Evolutionary conservation across 306 rosid species (phyloP).

Genomic region (Fagus crenata): DNA sequence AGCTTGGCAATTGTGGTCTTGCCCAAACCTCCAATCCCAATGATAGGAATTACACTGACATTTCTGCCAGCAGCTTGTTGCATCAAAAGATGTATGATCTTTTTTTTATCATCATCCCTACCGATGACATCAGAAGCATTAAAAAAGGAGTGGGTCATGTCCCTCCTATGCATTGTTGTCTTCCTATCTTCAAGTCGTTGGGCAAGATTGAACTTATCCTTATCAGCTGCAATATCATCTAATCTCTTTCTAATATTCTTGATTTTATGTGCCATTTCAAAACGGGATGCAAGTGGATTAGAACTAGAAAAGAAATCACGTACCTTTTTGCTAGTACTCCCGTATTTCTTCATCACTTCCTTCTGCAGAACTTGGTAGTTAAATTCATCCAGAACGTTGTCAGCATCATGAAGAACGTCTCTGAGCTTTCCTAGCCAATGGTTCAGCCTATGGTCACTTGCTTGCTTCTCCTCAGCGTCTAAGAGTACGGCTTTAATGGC

Average conservation of each 20-base stretch:
- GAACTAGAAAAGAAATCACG: slow-evolving; percentile 11
- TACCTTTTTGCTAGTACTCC: slow-evolving; percentile 17
- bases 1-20: no score
- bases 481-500: slow-evolving; percentile 23
- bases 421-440: slow-evolving; percentile 29
- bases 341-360: background rate
- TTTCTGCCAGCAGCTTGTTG: no score
- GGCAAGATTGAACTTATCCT: slow-evolving; percentile 10
- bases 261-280: slow-evolving; percentile 14
- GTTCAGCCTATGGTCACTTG: background rate
- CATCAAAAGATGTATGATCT: no score
- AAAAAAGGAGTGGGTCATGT: no score
- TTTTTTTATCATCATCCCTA: no score
- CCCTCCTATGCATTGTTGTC: no score
- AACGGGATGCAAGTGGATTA: slow-evolving; percentile 14
- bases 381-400: slow-evolving; percentile 35
- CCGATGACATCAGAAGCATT: no score
- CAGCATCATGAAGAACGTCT: slow-evolving; percentile 11
- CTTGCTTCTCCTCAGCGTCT: slow-evolving; percentile 41
- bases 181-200: no score
- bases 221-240: slow-evolving; percentile 17
- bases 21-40: no score
- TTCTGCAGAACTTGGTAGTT: slow-evolving; percentile 19
- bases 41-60: no score
- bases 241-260: slow-evolving; percentile 10